Evolutionary conservation across 2,329 filamentous ascomycete species (phyloP), one percentile per base, ranked within the genome.

Genomic region (Botryotinia convoluta): DNA sequence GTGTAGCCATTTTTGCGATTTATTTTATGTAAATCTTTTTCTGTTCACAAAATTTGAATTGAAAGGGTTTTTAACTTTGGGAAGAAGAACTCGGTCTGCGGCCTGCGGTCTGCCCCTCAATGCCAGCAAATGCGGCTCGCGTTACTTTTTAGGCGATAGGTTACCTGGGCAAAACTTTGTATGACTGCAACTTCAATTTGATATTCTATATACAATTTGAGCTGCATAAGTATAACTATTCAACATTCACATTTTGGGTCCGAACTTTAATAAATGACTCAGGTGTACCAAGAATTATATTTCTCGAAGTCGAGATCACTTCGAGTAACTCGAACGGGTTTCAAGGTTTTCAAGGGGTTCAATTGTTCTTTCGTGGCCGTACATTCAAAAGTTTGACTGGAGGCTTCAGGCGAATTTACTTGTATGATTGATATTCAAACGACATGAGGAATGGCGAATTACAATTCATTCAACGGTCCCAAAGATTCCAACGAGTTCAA

Each of bases 1-100:
- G 75, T 76, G 78, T 79, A 54, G 71, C 60, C 71, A 72, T 72
- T 37, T 37, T 67, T 60, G 62, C 42, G 45, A 60, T 29, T 29
- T 22, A 29, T 32, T 68, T 37, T 60, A 35, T 37, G 29, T 44
- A 44, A 57, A 45, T 44, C 62, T 68, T 57, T 72, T 42, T 39
- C 39, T 54, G 32, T 57, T 68, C 29, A 54, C 16, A 14, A 68
- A 68, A 68, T 54, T 18, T 54, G 61, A 45, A 44, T 44, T 54
- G 64, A 29, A 54, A 29, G 45, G 45, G 45, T 68, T 68, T 68
- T 68, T 20, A 29, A 57, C n/a, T 37, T 42, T 48, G 16, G 35
- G 32, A 67, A 54, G 64, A 68, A 54, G 45, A 68, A 68, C 64
- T 68, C 45, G 64, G 64, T 68, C 64, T 71, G 60, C 45, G 64